Base-by-base conservation (phyloP, 1,284 basidiomycete genomes). In the Macrocystidia cucumis region DNA sequence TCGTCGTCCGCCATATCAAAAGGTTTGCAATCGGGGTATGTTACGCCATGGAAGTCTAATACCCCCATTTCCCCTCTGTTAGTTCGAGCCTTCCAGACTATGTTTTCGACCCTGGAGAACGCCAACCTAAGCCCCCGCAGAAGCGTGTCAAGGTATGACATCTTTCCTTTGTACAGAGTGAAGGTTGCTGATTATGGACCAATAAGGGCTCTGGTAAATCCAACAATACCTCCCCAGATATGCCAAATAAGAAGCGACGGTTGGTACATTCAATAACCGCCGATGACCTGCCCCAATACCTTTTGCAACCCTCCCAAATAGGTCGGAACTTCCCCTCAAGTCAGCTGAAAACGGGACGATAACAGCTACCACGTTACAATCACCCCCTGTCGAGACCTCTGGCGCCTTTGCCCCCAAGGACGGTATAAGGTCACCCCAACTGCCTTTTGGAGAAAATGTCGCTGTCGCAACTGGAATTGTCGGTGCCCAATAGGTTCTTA, bases 1-100 rank as follows among this genome's bases (percentile, higher is more conserved):
- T 99, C 43, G 75, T 91, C 31, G 85, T 99, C 13, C 80, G 91
- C 35, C 86, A 98, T 56, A 91, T 97, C 51, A 97, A 83, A 69
- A 84, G 81, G 92, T 93, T 55, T 11, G 29, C 4, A 14, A 5
- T 18, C 9, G 11, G 11, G 11, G 19, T n/a, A 12, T 48, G 75
- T 54, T 29, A 37, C 38, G 30, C 20, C 18, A 31, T 32, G 29
- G 19, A 36, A 39, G 41, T 44, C 24, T 23, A 35, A 36, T 33
- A n/a, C n/a, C 44, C 32, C 40, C 29, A 26, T 23, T 38, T 51
- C 29, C 54, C 34, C 26, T 27, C 31, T 32, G 43, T 26, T 43
- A 90, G 87, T 46, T 67, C 81, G 33, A 64, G 69, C 6, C 63
- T 92, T 35, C 90, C 89, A 9, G 86, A 90, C 45, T 76, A 85